These are phyloP conservation scores for Suillus discolor DNA, from an alignment of 768 basidiomycete genomes.

Conservation along the genomic window DNA sequence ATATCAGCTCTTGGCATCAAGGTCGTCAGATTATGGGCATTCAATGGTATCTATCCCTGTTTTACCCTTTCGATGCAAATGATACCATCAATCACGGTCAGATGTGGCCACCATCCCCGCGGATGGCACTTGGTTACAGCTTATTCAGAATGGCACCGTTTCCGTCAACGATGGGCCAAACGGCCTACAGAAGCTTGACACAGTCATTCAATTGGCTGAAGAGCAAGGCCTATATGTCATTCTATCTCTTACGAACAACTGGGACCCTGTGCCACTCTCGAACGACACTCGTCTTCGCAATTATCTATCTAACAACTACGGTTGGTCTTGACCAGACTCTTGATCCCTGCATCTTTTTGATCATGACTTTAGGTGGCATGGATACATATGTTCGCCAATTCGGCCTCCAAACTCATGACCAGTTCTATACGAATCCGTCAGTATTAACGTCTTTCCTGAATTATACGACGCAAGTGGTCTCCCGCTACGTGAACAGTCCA, in stretches of 20 bases:
- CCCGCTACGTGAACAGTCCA: constrained; percentile 56
- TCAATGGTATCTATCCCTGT: constrained; percentile 51
- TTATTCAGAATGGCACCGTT: constrained; percentile 54
- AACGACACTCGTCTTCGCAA: constrained; percentile 51
- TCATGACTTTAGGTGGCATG: constrained; percentile 53
- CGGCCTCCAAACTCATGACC: constrained; percentile 47
- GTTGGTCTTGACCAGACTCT: constrained; percentile 30
- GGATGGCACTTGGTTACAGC: constrained; percentile 67
- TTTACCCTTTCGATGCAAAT: not conserved
- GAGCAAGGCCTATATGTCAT: constrained; percentile 54
- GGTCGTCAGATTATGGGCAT: constrained; percentile 71
- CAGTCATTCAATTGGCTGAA: constrained; percentile 54
- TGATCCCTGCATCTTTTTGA: constrained; percentile 9
- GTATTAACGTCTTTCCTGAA: constrained; percentile 57
- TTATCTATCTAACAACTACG: constrained; percentile 64
- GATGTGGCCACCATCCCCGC: constrained; percentile 55
- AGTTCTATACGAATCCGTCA: constrained; percentile 57
- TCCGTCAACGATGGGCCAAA: constrained; percentile 61
- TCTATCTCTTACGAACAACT: constrained; percentile 63
- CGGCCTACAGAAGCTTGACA: constrained; percentile 66
- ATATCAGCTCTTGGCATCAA: constrained; percentile 58
- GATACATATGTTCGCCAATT: constrained; percentile 61
- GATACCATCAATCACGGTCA: constrained; percentile 24
- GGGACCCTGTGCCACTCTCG: constrained; percentile 45
- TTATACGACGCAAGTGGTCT: constrained; percentile 55